These are phyloP conservation scores for Alloascoidea africana DNA, from an alignment of 805 yeast species.

Conservation along the genomic window DNA sequence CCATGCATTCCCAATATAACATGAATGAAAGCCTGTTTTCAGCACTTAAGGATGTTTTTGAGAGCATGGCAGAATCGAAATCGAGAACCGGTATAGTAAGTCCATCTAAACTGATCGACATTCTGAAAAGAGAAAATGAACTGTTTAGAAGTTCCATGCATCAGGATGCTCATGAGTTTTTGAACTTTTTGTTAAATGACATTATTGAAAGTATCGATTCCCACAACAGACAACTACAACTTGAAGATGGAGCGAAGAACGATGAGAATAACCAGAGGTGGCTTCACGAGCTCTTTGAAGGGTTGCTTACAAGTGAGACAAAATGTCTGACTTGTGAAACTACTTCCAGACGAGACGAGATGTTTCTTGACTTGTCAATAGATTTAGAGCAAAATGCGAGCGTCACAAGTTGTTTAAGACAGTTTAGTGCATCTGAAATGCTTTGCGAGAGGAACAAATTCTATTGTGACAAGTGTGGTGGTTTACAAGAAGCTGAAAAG, in stretches of 20 bases:
- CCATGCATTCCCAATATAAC: constrained; percentile 35
- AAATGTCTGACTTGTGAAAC: constrained; percentile 84
- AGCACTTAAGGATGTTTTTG: constrained; percentile 74
- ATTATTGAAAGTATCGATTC: constrained; percentile 30
- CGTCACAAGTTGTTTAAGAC: constrained; percentile 60
- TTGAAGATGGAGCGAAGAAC: constrained; percentile 13
- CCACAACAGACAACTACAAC: constrained; percentile 9
- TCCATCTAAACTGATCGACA: constrained; percentile 59
- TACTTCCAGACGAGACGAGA: constrained; percentile 67
- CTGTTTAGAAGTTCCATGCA: constrained; percentile 87
- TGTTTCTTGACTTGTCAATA: constrained; percentile 72
- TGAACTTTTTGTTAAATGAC: constrained; percentile 75
- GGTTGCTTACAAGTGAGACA: constrained; percentile 72
- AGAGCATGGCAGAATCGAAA: constrained; percentile 58
- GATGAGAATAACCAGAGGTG: constrained; percentile 16
- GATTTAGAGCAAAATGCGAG: constrained; percentile 69
- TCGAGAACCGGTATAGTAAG: constrained; percentile 72
- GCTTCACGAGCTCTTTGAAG: constrained; percentile 68
- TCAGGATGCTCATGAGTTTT: constrained; percentile 96
- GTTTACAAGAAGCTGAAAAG: constrained; percentile 88
- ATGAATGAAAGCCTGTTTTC: constrained; percentile 37
- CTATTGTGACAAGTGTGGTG: constrained; percentile 80
- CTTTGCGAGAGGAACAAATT: constrained; percentile 80
- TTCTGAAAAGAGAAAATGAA: constrained; percentile 68
- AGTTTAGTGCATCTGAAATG: constrained; percentile 77